Base-by-base conservation (phyloP, 2,329 filamentous ascomycete species). In the Colletotrichum lentis region DNA sequence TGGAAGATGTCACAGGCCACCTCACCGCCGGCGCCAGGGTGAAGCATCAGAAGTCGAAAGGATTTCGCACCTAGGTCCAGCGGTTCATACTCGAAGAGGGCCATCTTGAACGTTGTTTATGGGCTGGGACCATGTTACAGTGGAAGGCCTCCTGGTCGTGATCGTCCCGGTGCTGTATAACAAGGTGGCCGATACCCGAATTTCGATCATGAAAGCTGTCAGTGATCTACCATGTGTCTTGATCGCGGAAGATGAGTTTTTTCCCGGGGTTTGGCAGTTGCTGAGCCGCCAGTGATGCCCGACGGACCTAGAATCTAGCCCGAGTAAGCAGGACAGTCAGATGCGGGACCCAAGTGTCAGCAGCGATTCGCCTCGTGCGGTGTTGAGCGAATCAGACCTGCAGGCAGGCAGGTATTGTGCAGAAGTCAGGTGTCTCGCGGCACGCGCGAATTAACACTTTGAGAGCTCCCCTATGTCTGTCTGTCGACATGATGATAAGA, bases 1-100 rank as follows among this genome's bases (percentile, higher is more conserved):
- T 63, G 12, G 8, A 63, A 58, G 14, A 63, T 47, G 3, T 63
- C 27, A 3, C 60, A 63, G 16, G 50, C 16, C 16, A 63, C n/a
- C 8, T 49, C 22, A 12, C 41, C n/a, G 18, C n/a, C 10, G 5
- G 24, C 31, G 7, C 41, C 52, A 10, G 44, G 39, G 18, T 56
- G 53, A 3, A 63, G 60, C 41, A 55, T 55, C 12, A 63, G 53
- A 16, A 58, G 27, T 5, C 60, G 27, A 12, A 63, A 58, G 2
- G 60, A 63, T 2, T 27, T 35, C 1, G 3, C 52, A 2, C 12
- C 53, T 2, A 63, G 52, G 11, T 63, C n/a, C n/a, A 63, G 22
- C 11, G 60, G 20, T 12, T 56, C 31, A n/a, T 63, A 57, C 12
- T 41, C n/a, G 31, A 57, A 63, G 3, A 18, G 10, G 7, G 10